Evolutionary conservation across 306 rosid species (phyloP).

Genomic region (Cercis canadensis): DNA sequence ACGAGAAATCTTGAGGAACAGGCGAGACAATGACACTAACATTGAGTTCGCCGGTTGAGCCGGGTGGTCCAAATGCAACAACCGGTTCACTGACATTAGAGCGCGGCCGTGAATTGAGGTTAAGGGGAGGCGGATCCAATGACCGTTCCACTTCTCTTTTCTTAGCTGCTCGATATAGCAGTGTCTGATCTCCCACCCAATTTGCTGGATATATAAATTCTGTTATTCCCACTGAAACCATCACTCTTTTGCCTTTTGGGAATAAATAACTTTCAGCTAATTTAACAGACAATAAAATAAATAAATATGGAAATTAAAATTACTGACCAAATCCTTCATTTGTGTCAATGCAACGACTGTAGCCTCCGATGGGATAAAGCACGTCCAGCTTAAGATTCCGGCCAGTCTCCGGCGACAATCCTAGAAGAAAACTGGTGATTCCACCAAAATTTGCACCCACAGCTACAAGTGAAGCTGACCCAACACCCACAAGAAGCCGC

Average conservation of each 20-base stretch:
- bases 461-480: constrained; percentile 82
- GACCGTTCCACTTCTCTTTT: no score
- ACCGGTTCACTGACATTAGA: constrained; percentile 64
- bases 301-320: background rate
- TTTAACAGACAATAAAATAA: background rate
- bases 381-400: constrained; percentile 42
- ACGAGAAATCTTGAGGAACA: constrained; percentile 84
- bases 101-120: constrained; percentile 43
- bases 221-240: constrained; percentile 33
- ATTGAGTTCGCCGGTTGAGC: constrained; percentile 87
- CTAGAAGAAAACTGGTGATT: constrained; percentile 16
- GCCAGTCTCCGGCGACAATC: constrained; percentile 69
- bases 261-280: background rate
- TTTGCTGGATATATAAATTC: constrained; percentile 86
- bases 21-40: constrained; percentile 84
- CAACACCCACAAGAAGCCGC: constrained; percentile 46
- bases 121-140: constrained; percentile 40
- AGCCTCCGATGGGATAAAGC: constrained; percentile 30
- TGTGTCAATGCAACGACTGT: constrained; percentile 75
- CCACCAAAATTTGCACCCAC: constrained; percentile 87
- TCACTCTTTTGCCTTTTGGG: background rate
- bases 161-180: no score
- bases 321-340: constrained; percentile 82
- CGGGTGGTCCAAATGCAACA: constrained; percentile 91
- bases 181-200: constrained; percentile 97